These are phyloP conservation scores for Phytophthora pistaciae DNA, from an alignment of 352 stramenopile species.

Conservation along the genomic window DNA sequence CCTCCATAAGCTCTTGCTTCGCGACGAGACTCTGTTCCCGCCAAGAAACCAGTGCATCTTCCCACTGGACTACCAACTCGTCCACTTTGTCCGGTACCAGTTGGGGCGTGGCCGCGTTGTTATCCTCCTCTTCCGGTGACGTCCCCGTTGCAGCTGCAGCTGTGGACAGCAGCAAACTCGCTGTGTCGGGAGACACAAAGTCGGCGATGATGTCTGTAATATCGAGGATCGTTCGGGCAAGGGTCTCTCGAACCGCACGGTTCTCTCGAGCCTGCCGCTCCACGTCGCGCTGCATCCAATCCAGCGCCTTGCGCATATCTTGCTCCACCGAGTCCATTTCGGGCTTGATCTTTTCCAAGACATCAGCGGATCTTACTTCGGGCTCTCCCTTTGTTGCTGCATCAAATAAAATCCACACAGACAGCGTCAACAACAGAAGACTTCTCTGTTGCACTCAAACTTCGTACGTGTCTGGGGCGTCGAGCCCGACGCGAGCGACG, in stretches of 20 bases:
- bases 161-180: slow-evolving; percentile 7
- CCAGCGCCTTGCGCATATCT: slow-evolving; percentile 40
- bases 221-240: slow-evolving; percentile 32
- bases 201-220: slow-evolving; percentile 42
- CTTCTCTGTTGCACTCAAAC: too few species aligned
- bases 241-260: slow-evolving; percentile 31
- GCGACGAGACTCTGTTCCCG: slow-evolving; percentile 23
- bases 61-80: slow-evolving; percentile 40
- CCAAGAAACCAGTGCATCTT: slow-evolving; percentile 43
- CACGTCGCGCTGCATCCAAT: slow-evolving; percentile 56
- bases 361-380: background rate
- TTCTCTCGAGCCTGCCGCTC: slow-evolving; percentile 47
- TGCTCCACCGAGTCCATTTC: slow-evolving; percentile 11
- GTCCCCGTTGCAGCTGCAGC: slow-evolving; percentile 30
- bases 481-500: slow-evolving; percentile 25
- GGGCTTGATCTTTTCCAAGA: background rate
- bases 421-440: slow-evolving; percentile 1
- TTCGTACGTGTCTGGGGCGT: slow-evolving; percentile 28
- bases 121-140: slow-evolving; percentile 19
- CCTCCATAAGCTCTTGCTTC: slow-evolving; percentile 29
- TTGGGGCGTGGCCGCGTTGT: slow-evolving; percentile 21
- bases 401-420: background rate
- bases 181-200: slow-evolving; percentile 21
- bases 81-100: slow-evolving; percentile 31
- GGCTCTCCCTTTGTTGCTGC: slow-evolving; percentile 8